Evolutionary conservation across 2,329 filamentous ascomycete species (phyloP), one percentile per base, ranked within the genome.

Genomic region (Penicillium sp.): DNA sequence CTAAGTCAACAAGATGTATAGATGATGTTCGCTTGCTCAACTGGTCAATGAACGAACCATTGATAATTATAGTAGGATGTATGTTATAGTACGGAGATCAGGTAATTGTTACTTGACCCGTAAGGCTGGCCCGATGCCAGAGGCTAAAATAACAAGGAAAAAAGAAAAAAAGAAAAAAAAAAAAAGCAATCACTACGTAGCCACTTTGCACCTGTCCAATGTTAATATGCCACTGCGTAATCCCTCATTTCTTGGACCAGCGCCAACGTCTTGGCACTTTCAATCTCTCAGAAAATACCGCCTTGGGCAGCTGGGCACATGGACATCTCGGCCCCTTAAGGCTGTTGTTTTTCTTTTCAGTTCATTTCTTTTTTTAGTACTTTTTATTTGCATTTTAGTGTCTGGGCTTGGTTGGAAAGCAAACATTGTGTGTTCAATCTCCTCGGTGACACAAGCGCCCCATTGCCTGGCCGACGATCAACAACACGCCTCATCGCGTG

Each of bases 391-490:
- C 8, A 35, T 32, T 18, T 10, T 13, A 27, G 18, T 13, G 18
- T 51, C 51, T 50, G 44, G 10, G 16, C 36, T 39, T 18, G 18
- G 10, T 39, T 8, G 9, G 1, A 38, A n/a, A n/a, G n/a, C n/a
- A n/a, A 39, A 10, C 36, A 39, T 39, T 39, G 35, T n/a, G 35
- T 38, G n/a, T 19, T 39, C 18, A 19, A 18, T 36, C 35, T 23
- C n/a, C n/a, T n/a, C 35, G 35, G n/a, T 16, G 40, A 35, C 19
- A 13, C 35, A n/a, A 32, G 27, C 11, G 36, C n/a, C 43, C 50
- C 27, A 63, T 63, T 61, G 61, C 59, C 59, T 49, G 57, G 61
- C 48, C 62, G 62, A 64, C 62, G 55, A 62, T 61, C 60, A 46
- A 56, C 51, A 53, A 55, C 50, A 41, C 19, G 39, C 51, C 41